These are phyloP conservation scores for Beauveria brongniartii DNA, from an alignment of 2,329 filamentous ascomycete species.

Conservation along the genomic window DNA sequence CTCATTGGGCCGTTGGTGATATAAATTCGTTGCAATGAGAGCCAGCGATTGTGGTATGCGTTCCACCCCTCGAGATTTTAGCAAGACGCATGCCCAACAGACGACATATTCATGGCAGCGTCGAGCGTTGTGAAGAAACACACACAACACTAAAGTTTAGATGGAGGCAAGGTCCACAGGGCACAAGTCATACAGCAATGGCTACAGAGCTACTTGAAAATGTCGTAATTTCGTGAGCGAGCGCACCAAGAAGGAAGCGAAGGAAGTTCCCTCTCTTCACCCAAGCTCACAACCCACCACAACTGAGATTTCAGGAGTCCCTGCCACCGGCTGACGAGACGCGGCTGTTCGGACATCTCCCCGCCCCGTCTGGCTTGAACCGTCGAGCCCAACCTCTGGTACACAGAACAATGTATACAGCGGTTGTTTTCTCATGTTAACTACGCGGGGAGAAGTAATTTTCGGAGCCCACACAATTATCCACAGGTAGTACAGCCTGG, in stretches of 20 bases:
- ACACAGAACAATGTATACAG: background rate
- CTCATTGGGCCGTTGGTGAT: background rate
- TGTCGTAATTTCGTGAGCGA: background rate
- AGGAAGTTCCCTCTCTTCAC: background rate
- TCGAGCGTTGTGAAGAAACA: no score
- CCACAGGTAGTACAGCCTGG: background rate
- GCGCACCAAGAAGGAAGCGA: background rate
- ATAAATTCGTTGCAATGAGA: background rate
- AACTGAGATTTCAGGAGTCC: background rate
- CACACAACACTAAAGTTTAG: no score
- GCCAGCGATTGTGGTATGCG: background rate
- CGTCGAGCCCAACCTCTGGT: background rate
- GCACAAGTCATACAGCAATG: background rate
- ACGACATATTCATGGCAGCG: no score
- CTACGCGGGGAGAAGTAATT: background rate
- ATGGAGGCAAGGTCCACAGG: background rate
- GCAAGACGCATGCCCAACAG: background rate
- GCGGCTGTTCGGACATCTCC: background rate
- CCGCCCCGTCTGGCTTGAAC: background rate
- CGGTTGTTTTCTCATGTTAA: background rate
- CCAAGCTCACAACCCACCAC: background rate
- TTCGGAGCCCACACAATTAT: background rate
- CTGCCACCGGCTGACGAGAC: background rate
- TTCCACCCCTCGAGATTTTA: background rate
- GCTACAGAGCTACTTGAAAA: background rate